phyloP scores from a whole-genome alignment of 169 alveolate species.

The Pseudocohnilembus persalinus region DNA sequence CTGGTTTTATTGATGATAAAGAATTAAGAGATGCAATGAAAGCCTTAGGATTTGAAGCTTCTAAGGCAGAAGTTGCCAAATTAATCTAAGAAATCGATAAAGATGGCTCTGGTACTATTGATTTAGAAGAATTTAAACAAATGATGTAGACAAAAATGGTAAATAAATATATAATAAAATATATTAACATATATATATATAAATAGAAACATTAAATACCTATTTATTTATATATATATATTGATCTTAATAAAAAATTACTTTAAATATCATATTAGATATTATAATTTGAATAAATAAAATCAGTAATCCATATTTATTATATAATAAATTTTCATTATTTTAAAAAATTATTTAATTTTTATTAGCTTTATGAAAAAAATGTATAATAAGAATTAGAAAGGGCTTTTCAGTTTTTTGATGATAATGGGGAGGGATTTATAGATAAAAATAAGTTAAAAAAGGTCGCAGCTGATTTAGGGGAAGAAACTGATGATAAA shows the following conservation, averaged over 20 bases:
- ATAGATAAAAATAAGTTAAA: slow-evolving; percentile 69
- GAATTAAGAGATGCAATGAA: slow-evolving; percentile 75
- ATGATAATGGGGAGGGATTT: slow-evolving; percentile 71
- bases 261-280: too few species aligned
- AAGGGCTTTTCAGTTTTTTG: slow-evolving; percentile 78
- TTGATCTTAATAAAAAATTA: too few species aligned
- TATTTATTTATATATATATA: too few species aligned
- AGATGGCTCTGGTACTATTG: slow-evolving; percentile 77
- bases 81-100: slow-evolving; percentile 73
- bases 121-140: slow-evolving; percentile 72
- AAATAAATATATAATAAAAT: too few species aligned
- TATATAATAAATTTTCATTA: not conserved
- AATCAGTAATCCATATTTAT: too few species aligned
- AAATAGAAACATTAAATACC: too few species aligned
- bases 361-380: slow-evolving; percentile 60
- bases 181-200: not conserved
- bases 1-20: slow-evolving; percentile 64
- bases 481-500: slow-evolving; percentile 71
- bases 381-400: slow-evolving; percentile 81
- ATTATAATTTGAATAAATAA: too few species aligned
- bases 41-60: slow-evolving; percentile 76
- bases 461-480: slow-evolving; percentile 69
- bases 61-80: slow-evolving; percentile 69
- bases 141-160: slow-evolving; percentile 77
- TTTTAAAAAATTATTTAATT: not conserved